Evolutionary conservation across 2,329 filamentous ascomycete genomes (phyloP).

Genomic region (Microdochium paspali): DNA sequence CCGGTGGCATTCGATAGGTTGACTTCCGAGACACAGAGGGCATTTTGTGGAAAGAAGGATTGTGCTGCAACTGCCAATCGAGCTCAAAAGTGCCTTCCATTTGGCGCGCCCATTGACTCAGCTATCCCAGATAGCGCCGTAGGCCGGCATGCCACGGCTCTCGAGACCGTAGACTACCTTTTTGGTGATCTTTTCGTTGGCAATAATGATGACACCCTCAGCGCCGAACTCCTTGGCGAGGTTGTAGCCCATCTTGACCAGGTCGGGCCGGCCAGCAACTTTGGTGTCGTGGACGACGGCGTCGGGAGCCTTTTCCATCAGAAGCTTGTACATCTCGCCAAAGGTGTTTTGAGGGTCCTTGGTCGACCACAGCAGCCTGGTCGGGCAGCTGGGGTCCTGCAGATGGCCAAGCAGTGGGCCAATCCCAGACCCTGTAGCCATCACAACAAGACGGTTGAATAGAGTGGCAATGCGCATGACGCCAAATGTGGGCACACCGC

Average conservation of each 20-base stretch:
- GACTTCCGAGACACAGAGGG: neutral
- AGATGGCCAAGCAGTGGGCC: slow-evolving; percentile 59
- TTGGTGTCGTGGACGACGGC: slow-evolving; percentile 62
- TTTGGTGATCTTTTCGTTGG: slow-evolving; percentile 58
- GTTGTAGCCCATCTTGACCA: slow-evolving; percentile 39
- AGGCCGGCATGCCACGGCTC: slow-evolving; percentile 54
- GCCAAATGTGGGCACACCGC: slow-evolving; percentile 57
- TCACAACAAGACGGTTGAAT: slow-evolving; percentile 55
- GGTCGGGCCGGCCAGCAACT: slow-evolving; percentile 46
- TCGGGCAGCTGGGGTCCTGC: slow-evolving; percentile 32
- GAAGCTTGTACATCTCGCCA: slow-evolving; percentile 43
- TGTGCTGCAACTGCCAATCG: too few species aligned
- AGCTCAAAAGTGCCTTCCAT: neutral
- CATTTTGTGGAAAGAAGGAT: neutral
- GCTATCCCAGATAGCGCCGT: slow-evolving; percentile 66
- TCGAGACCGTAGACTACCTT: slow-evolving; percentile 63
- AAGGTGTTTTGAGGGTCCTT: slow-evolving; percentile 53
- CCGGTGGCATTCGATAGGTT: neutral
- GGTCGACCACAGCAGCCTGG: slow-evolving; percentile 61
- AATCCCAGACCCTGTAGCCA: slow-evolving; percentile 66
- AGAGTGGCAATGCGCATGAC: slow-evolving; percentile 59
- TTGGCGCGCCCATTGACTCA: slow-evolving; percentile 18
- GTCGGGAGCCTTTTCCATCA: slow-evolving; percentile 43
- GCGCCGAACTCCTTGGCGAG: slow-evolving; percentile 43
- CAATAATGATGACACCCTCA: slow-evolving; percentile 66